Evolutionary conservation across 1,284 basidiomycete genomes (phyloP), one percentile per base, ranked within the genome.

Genomic region (Apiotrichum porosum): DNA sequence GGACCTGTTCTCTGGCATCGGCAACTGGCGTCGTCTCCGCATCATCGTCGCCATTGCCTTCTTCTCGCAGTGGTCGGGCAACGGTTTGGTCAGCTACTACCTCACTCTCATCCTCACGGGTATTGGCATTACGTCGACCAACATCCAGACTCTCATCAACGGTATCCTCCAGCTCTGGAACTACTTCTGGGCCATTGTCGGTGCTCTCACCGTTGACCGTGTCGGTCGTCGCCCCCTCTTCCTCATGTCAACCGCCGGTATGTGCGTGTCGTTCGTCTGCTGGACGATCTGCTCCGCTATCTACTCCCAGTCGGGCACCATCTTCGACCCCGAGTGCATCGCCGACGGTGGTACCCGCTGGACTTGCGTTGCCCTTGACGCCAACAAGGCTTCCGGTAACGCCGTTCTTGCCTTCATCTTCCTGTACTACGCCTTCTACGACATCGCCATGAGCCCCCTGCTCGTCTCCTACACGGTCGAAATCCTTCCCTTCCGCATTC

Each of bases 261-360:
- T 63, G 59, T 52, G 80, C 18, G 39, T 86, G 69, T 87, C 83
- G 76, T 65, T 65, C 54, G 47, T 58, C 13, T 65, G 83, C 50
- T 85, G 86, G 75, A 88, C 86, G 1, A 78, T 83, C 47, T 83
- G 82, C 69, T 82, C 82, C 17, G 82, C 83, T 1, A 63, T 79
- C 42, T 88, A 61, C 56, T 31, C 56, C n/a, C 37, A 41, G 31
- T 37, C 32, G 4, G 49, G 37, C 8, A 54, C 69, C 9, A 63
- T 68, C 1, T 51, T 58, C 12, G 49, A 40, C 14, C 47, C 43
- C 5, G 41, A 13, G 1, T 49, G 49, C 31, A 22, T 54, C 15
- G 41, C 48, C 3, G 23, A 35, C 70, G 87, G 83, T 76, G 58
- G 61, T 55, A 46, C 44, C 23, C 62, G 83, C 47, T 83, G 86